Evolutionary conservation across 108 stramenopile genomes (phyloP), one percentile per base, ranked within the genome.

Genomic region (Cyclotella baltica): DNA sequence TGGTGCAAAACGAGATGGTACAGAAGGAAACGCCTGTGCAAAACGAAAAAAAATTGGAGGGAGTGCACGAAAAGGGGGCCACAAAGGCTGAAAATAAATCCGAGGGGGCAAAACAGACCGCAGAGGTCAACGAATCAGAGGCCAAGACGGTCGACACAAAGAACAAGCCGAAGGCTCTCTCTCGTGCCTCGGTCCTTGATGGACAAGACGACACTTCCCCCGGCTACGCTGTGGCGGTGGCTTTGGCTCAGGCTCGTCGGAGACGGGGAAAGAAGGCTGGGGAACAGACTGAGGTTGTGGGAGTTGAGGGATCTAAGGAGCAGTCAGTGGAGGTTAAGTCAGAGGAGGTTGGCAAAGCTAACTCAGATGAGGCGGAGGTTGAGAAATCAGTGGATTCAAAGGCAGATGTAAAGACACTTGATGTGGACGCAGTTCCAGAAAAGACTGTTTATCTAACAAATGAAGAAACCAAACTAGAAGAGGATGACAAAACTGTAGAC

Each of bases 401-500:
- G 2, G n/a, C n/a, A 48, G 47, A 16, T 48, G 19, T n/a, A 48
- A 48, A 16, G n/a, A 6, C 47, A n/a, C 2, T n/a, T 6, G n/a
- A 48, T n/a, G 6, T n/a, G n/a, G 47, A n/a, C 47, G 47, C 2
- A n/a, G 47, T n/a, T n/a, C 2, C 47, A 48, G n/a, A 30, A 61
- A 33, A 61, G 30, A 16, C 10, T 1, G 31, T 16, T 33, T 1
- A 9, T n/a, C 47, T 19, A 34, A 33, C 0, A 16, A 33, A 61
- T 11, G 31, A 31, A 34, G 31, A 34, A n/a, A 31, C 30, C 11
- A 22, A 34, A n/a, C 51, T 20, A 52, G 51, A 52, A n/a, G 59
- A 61, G 13, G 59, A 55, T 25, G 55, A 61, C 3, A 61, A 61
- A 61, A 61, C 59, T 2, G 59, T 61, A 33, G 59, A 61, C 1